Base-by-base conservation (phyloP, 148 eudicot genomes). In the Oxyria digyna region DNA sequence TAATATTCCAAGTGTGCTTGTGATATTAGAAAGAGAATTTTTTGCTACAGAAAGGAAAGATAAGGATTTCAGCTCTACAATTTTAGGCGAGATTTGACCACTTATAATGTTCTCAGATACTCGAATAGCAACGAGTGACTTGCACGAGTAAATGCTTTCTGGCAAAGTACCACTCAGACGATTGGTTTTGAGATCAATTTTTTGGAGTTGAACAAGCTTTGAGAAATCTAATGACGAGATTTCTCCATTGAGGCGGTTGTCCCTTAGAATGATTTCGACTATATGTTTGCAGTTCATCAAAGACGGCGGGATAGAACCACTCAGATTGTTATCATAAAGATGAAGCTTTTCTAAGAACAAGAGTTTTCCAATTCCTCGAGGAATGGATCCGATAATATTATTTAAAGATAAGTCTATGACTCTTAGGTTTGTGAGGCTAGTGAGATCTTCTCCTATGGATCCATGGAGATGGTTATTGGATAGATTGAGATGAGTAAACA, bases 81-180 rank as follows among this genome's bases (percentile, higher is more conserved):
- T 27, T 57, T 57, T 27, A 2, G 64, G n/a, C 4, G 37, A 57
- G 35, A 57, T 57, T 57, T 27, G 64, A 1, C 64, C 64, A 13
- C 4, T 26, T 57, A 57, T 0, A 13, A 10, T 3, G 37, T 57
- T 57, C 1, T 27, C 18, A 14, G 18, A 0, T 27, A 57, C 37
- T 57, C 64, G 27, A 26, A 57, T 27, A 4, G 64, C 64, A 57
- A 57, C 9, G 64, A 57, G 64, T 29, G 64, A 27, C 64, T 57
- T 29, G 18, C 64, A 57, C 4, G 37, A 57, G 64, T 57, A 57
- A 26, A 57, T 12, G 64, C 35, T 57, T 15, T 27, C 0, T 13
- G 64, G 64, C 9, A 27, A 14, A 27, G 35, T 29, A 8, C 64
- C 64, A 14, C 17, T 57, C 37, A 57, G 29, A 13, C 18, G 13